These are phyloP conservation scores for Trichoderma koningii DNA, from an alignment of 2,329 filamentous ascomycete species.

Conservation along the genomic window DNA sequence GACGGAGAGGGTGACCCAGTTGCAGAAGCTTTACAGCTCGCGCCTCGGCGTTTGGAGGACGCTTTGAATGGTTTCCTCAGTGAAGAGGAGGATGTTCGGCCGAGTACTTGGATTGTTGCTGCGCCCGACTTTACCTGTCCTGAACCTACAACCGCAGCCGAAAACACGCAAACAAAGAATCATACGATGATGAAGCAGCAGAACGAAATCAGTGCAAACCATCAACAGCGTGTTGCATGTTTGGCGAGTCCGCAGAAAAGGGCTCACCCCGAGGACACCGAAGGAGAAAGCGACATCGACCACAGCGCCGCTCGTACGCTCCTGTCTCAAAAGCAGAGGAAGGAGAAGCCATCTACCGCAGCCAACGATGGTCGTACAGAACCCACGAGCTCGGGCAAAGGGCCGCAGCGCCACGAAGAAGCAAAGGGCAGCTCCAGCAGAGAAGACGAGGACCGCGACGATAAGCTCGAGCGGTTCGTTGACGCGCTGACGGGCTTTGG, in stretches of 20 bases:
- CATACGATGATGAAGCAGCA: not conserved
- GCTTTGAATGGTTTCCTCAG: not conserved
- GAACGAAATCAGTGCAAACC: not conserved
- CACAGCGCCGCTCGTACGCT: not conserved
- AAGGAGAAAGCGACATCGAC: not conserved
- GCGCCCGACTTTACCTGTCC: not conserved
- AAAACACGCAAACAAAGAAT: not conserved
- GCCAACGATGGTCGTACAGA: not conserved
- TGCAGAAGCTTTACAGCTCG: not conserved
- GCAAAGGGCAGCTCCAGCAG: not conserved
- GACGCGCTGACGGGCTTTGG: not conserved
- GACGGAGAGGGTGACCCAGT: not conserved
- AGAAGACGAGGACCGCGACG: too few relatives aligned
- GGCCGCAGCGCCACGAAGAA: not conserved
- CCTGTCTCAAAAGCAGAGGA: not conserved
- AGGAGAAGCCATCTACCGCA: not conserved
- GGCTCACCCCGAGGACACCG: not conserved
- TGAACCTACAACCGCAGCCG: not conserved
- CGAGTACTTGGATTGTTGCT: not conserved
- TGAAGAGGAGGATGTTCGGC: not conserved
- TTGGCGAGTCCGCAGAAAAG: not conserved
- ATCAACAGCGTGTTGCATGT: not conserved
- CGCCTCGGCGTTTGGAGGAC: not conserved
- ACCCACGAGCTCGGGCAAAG: not conserved
- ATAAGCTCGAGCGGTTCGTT: not conserved